Base-by-base conservation (phyloP, 257 asterid species). In the Penstemon eatonii region DNA sequence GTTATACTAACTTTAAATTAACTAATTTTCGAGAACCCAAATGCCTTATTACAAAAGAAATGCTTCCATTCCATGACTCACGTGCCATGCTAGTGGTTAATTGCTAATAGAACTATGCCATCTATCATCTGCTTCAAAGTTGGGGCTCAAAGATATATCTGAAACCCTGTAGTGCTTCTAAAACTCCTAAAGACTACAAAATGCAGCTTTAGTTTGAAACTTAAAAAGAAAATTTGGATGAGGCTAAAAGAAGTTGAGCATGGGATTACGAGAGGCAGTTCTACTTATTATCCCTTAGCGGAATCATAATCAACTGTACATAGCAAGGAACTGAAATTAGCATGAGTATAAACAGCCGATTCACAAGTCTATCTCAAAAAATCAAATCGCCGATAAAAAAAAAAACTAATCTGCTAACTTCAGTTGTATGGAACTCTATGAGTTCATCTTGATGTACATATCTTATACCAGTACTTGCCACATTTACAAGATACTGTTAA, bases 81-180 rank as follows among this genome's bases (percentile, higher is more conserved):
- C 0, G 12, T 46, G 12, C 12, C 52, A 8, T 46, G 52, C 8
- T 46, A 0, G 12, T 8, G 12, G 12, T 46, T 46, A 3, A 4
- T 6, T 46, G 52, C 52, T 46, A 7, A 10, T 7, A 46, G 12
- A 10, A 7, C 52, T 3, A 46, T 7, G 42, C 36, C 44, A 61
- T 37, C 56, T 54, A 60, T 41, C 12, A 1, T 10, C 49, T 19
- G 50, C 44, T 68, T 12, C 33, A 68, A 9, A 36, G 15, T 69
- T 58, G 6, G 56, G 51, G 5, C 37, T 59, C 51, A 59, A 38
- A 39, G 57, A 46, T 38, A 59, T 59, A n/a, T 56, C 65, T 42
- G 51, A 37, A 57, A 47, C 65, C 49, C 18, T 68, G 45, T 7
- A 58, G 46, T 58, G 36, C 36, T 57, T 44, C 46, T 45, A 47